Evolutionary conservation across 202 grass and related monocot genomes (phyloP).

Genomic region (Musa balbisiana): DNA sequence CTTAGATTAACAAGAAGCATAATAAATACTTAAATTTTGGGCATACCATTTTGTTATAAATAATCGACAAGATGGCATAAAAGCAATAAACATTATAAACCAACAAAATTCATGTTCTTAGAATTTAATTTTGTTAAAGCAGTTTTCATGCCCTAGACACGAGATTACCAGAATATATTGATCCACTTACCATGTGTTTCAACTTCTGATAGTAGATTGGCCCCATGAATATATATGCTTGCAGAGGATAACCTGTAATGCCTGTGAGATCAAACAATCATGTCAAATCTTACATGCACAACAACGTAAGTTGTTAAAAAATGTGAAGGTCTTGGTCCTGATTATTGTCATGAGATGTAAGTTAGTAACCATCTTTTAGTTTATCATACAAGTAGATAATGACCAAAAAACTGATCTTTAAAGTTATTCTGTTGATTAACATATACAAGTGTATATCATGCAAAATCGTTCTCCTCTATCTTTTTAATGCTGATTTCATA

Average conservation of each 20-base stretch:
- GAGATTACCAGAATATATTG: background rate
- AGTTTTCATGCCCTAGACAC: background rate
- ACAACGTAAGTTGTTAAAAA: constrained; percentile 1
- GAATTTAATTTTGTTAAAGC: background rate
- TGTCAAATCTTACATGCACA: background rate
- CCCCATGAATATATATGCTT: constrained; percentile 98
- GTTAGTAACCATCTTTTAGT: too few species aligned
- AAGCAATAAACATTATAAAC: background rate
- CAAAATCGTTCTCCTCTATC: background rate
- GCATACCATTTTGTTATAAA: background rate
- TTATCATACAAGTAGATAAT: background rate
- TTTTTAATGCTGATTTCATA: background rate
- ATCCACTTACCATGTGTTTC: constrained; percentile 81
- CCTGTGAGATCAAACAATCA: constrained; percentile 40
- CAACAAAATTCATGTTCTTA: background rate
- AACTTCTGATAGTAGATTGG: constrained; percentile 98
- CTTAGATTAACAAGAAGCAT: too few species aligned
- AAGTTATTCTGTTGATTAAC: too few species aligned
- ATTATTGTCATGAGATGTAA: too few species aligned
- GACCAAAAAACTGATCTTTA: background rate
- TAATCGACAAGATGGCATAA: background rate
- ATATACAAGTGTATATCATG: too few species aligned
- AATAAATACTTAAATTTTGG: too few species aligned
- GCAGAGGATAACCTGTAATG: constrained; percentile 71
- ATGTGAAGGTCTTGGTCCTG: too few species aligned